phyloP scores from a whole-genome alignment of 805 yeast genomes.

The Myxozyma lipomycoides region DNA sequence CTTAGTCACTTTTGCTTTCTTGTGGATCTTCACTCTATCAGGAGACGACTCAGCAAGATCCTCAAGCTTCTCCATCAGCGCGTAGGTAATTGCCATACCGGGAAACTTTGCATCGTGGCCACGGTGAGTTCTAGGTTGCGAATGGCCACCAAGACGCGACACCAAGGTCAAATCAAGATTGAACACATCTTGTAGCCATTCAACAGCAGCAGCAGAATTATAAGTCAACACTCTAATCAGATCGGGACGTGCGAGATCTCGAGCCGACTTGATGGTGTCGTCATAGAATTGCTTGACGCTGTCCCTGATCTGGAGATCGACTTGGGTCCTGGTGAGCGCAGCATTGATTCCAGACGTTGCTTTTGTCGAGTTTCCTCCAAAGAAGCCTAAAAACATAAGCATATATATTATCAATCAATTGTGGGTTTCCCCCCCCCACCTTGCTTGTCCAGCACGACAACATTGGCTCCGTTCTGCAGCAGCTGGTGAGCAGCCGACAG shows the following conservation, averaged over 20 bases:
- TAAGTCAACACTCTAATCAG: constrained; percentile 58
- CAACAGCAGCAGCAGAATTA: constrained; percentile 63
- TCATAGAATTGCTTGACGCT: constrained; percentile 54
- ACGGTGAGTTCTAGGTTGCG: constrained; percentile 75
- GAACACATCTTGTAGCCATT: constrained; percentile 66
- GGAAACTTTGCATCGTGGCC: constrained; percentile 64
- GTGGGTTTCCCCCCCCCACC: constrained; percentile 7
- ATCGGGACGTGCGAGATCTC: constrained; percentile 53
- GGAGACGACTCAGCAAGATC: constrained; percentile 45
- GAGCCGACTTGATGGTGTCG: constrained; percentile 67
- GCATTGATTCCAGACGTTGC: constrained; percentile 72
- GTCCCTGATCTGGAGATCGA: constrained; percentile 49
- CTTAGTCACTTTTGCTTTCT: constrained; percentile 45
- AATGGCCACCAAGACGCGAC: constrained; percentile 79
- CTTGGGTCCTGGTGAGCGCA: constrained; percentile 62
- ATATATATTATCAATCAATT: neutral
- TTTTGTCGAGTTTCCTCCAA: constrained; percentile 63
- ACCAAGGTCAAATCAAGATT: constrained; percentile 61
- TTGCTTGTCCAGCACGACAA: constrained; percentile 55
- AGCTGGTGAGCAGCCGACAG: constrained; percentile 59
- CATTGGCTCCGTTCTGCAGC: constrained; percentile 50
- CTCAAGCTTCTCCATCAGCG: constrained; percentile 50
- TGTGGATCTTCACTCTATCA: constrained; percentile 41
- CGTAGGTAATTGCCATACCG: constrained; percentile 61
- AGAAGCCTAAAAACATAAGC: constrained; percentile 38